These are phyloP conservation scores for Rubroshorea leprosula DNA, from an alignment of 345 rosid species.

Conservation along the genomic window DNA sequence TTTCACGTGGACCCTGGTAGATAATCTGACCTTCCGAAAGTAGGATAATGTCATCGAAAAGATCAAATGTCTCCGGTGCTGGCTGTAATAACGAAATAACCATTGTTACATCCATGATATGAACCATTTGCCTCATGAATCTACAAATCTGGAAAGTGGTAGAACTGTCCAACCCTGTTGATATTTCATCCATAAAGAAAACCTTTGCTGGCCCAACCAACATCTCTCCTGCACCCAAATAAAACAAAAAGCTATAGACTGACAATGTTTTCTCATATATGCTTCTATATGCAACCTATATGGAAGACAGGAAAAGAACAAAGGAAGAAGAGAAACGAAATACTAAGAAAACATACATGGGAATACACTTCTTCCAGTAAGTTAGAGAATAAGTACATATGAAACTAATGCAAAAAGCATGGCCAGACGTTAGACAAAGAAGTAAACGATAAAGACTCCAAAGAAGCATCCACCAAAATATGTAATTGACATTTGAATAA, in stretches of 20 bases:
- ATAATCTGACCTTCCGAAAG: slow-evolving; percentile 65
- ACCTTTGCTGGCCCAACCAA: slow-evolving; percentile 89
- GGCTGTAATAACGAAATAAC: slow-evolving; percentile 77
- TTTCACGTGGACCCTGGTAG: slow-evolving; percentile 66
- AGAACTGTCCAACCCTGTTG: slow-evolving; percentile 87
- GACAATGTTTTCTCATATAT: background rate
- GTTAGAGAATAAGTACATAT: no score
- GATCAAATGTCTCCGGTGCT: slow-evolving; percentile 73
- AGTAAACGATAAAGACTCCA: no score
- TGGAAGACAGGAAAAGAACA: background rate
- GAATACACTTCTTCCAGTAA: no score
- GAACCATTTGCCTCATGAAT: slow-evolving; percentile 64
- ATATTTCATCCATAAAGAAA: slow-evolving; percentile 88
- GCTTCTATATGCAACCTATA: background rate
- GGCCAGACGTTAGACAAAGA: no score
- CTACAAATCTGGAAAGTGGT: slow-evolving; percentile 75
- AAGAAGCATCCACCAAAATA: no score
- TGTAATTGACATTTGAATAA: no score
- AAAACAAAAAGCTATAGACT: slow-evolving; percentile 10
- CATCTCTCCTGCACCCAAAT: slow-evolving; percentile 77
- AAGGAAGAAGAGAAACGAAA: no score
- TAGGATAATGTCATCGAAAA: slow-evolving; percentile 67
- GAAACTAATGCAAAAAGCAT: no score
- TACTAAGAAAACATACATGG: no score
- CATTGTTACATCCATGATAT: slow-evolving; percentile 56